Evolutionary conservation across 495 filamentous ascomycete species (phyloP).

Genomic region (Neurospora sp.): DNA sequence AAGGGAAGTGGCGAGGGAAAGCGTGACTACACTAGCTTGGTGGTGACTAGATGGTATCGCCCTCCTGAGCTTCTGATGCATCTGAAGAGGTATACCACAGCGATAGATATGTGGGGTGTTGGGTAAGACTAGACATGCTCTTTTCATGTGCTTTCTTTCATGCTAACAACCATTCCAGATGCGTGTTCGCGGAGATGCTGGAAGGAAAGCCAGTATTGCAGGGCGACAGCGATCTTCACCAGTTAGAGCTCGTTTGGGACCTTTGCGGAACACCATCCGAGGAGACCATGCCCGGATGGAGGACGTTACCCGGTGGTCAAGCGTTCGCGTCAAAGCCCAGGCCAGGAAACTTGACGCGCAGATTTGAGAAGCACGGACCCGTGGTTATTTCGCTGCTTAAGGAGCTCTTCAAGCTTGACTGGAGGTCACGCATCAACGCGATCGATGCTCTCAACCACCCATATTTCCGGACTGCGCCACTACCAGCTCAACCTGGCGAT

Average conservation of each 20-base stretch:
- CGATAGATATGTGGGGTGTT: conserved; percentile 97
- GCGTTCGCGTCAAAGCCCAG: conserved; percentile 47
- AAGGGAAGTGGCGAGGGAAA: conserved; percentile 74
- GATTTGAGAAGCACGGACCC: conserved; percentile 56
- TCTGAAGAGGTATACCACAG: conserved; percentile 80
- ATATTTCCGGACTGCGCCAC: conserved; percentile 72
- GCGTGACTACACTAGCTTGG: conserved; percentile 86
- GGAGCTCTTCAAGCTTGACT: conserved; percentile 81
- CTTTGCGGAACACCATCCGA: conserved; percentile 89
- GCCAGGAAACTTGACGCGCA: conserved; percentile 53
- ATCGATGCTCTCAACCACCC: conserved; percentile 89
- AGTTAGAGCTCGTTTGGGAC: conserved; percentile 83
- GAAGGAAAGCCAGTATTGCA: conserved; percentile 85
- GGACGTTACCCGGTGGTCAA: conserved; percentile 68
- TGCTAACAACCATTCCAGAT: conserved; percentile 44
- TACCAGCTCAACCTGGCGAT: conserved; percentile 72
- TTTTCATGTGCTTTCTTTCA: background rate
- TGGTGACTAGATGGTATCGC: conserved; percentile 95
- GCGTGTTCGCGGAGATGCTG: conserved; percentile 98
- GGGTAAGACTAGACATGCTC: conserved; percentile 46
- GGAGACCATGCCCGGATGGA: conserved; percentile 90
- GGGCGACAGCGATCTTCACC: conserved; percentile 79
- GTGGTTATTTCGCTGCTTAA: conserved; percentile 68
- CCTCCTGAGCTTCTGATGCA: conserved; percentile 88
- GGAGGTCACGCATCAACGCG: conserved; percentile 79